phyloP scores from a whole-genome alignment of 1,284 basidiomycete species.

The Pterulicium gracile region DNA sequence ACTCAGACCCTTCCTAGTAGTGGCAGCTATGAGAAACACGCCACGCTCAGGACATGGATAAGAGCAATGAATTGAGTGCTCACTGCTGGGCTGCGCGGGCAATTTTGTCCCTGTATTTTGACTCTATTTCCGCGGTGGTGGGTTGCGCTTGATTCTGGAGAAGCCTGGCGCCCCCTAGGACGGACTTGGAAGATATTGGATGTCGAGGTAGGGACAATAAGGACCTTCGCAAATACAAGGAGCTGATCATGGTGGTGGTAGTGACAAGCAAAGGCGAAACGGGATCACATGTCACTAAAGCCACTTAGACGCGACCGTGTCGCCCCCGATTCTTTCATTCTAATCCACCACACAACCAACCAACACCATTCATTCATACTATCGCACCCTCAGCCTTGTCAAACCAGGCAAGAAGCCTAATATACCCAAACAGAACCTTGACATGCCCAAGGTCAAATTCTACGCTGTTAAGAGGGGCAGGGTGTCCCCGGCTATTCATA shows the following conservation, averaged over 20 bases:
- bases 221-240: neutral
- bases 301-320: constrained; percentile 1
- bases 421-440: too few relatives aligned
- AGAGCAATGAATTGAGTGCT: neutral
- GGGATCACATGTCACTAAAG: neutral
- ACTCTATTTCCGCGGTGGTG: neutral
- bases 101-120: constrained; percentile 1
- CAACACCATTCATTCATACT: too few relatives aligned
- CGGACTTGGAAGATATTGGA: neutral
- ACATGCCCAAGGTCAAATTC: constrained; percentile 2
- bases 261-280: neutral
- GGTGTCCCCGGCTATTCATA: neutral
- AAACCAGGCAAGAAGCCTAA: too few relatives aligned
- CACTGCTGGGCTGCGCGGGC: neutral
- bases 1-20: constrained; percentile 30
- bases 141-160: neutral
- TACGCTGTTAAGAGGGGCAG: constrained; percentile 2
- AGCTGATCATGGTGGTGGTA: neutral
- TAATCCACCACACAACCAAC: too few relatives aligned
- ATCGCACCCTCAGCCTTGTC: too few relatives aligned
- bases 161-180: neutral
- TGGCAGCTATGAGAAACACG: neutral
- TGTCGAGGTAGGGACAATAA: neutral
- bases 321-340: too few relatives aligned
- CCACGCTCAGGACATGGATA: neutral